Percentiles rank a stretch among this genome's conserved stretches.
phyloP scores from a whole-genome alignment of 129 eudicot genomes.

The Escallonia herrerae region DNA sequence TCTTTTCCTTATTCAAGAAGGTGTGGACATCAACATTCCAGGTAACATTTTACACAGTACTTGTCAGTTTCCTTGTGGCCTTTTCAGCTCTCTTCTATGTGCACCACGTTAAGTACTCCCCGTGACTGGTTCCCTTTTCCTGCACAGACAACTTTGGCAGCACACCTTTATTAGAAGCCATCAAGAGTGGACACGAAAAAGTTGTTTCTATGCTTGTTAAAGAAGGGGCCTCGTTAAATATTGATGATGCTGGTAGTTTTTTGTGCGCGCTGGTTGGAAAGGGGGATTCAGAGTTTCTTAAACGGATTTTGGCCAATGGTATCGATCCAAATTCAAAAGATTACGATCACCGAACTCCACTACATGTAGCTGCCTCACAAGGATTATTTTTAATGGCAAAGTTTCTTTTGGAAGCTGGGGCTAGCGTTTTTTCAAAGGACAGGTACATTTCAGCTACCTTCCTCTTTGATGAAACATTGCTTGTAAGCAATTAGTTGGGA shows the following conservation, averaged over 20 bases:
- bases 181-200: constrained; percentile 42
- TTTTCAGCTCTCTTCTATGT: too few relatives aligned
- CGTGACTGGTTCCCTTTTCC: too few relatives aligned
- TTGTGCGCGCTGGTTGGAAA: constrained; percentile 49
- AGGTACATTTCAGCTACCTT: constrained; percentile 18
- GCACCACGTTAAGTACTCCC: too few relatives aligned
- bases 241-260: constrained; percentile 40
- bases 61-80: too few relatives aligned
- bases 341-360: constrained; percentile 63
- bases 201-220: constrained; percentile 48
- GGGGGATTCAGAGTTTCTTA: constrained; percentile 40
- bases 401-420: constrained; percentile 48
- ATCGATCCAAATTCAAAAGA: constrained; percentile 55
- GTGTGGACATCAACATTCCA: constrained; percentile 30
- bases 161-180: constrained; percentile 57
- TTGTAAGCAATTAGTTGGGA: not conserved
- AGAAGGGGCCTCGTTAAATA: constrained; percentile 43
- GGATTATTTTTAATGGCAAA: constrained; percentile 33
- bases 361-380: constrained; percentile 60
- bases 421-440: constrained; percentile 50
- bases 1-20: constrained; percentile 42
- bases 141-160: constrained; percentile 42
- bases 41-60: constrained; percentile 12
- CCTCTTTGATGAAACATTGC: not conserved
- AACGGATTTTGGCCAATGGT: constrained; percentile 37